Evolutionary conservation across 192 early-diverging fungal species (phyloP), one percentile per base, ranked within the genome.

Genomic region (Powellomyces hirtus): DNA sequence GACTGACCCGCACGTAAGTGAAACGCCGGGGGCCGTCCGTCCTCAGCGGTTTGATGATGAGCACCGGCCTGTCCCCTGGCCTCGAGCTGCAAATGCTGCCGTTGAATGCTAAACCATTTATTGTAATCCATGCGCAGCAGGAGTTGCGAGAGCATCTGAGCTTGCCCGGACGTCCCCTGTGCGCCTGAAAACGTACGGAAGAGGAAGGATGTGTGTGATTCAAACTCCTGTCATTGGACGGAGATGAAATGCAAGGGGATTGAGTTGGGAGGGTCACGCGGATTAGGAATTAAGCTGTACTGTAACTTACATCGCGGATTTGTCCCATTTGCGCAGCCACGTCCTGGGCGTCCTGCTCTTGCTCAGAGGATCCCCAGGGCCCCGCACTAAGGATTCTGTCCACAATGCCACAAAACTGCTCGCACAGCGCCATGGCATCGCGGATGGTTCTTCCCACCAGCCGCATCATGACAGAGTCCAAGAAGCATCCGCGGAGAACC

Each of bases 211-310:
- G 69, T 64, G 14, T 65, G 66, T 7, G 24, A 14, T 35, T 79
- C 70, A 60, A 79, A 79, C 33, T 72, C 66, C 73, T 74, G 20
- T 42, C n/a, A n/a, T n/a, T n/a, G n/a, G n/a, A n/a, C n/a, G n/a
- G 26, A 2, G 26, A 49, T 16, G 14, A 2, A 3, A 18, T 24
- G 2, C 16, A 18, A 49, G 26, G 46, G 16, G 14, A 49, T 24
- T 5, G 16, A 42, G 40, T 13, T 8, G 18, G 8, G 18, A 18
- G 40, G 40, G 40, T 42, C 18, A 42, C 40, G 8, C 51, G 10
- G 26, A 53, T 20, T 20, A 53, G 8, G 26, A 53, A 24, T 26
- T 26, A 8, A 53, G 16, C 24, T 53, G 10, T 26, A 10, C 40
- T 42, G 10, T 13, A 42, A 42, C 18, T 8, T 18, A 42, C 10